Conservation (phyloP, 2,329 filamentous ascomycete genomes). For the Stemphylium lycopersici region DNA sequence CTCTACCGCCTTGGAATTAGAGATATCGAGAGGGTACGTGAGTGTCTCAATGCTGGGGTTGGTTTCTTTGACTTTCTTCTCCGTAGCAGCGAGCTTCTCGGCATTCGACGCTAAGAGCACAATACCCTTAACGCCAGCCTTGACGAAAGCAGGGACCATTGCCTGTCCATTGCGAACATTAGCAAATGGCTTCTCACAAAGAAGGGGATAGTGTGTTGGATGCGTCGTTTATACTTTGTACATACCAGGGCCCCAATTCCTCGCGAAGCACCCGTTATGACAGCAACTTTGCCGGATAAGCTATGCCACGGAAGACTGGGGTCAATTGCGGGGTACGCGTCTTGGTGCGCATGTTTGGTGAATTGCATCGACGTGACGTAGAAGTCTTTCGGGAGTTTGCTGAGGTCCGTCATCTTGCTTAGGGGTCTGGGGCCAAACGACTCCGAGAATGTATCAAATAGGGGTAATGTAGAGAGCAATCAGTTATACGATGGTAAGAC, state of each 20-base stretch:
- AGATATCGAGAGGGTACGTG: constrained; percentile 36
- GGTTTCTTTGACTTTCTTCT: constrained; percentile 33
- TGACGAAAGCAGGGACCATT: constrained; percentile 44
- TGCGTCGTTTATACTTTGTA: background rate
- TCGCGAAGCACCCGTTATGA: constrained; percentile 51
- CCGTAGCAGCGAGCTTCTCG: constrained; percentile 29
- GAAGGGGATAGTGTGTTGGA: background rate
- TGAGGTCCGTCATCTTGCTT: constrained; percentile 13
- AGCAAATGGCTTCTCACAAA: background rate
- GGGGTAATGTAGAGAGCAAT: too few relatives aligned
- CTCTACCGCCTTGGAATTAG: constrained; percentile 24
- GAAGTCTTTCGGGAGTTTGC: constrained; percentile 19
- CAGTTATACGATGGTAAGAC: background rate
- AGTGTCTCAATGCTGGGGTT: constrained; percentile 41
- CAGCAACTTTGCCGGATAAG: constrained; percentile 45
- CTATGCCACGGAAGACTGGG: constrained; percentile 40
- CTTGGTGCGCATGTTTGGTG: constrained; percentile 32
- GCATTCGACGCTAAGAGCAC: constrained; percentile 41
- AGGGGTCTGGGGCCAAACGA: background rate
- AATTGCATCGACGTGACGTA: constrained; percentile 21
- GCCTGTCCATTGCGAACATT: constrained; percentile 17
- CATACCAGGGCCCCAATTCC: constrained; percentile 44
- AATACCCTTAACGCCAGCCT: constrained; percentile 42
- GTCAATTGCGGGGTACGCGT: constrained; percentile 50
- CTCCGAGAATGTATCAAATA: too few relatives aligned